Evolutionary conservation across 139 green algal species (phyloP), one percentile per base, ranked within the genome.

Genomic region (Diplosphaera chodatii): DNA sequence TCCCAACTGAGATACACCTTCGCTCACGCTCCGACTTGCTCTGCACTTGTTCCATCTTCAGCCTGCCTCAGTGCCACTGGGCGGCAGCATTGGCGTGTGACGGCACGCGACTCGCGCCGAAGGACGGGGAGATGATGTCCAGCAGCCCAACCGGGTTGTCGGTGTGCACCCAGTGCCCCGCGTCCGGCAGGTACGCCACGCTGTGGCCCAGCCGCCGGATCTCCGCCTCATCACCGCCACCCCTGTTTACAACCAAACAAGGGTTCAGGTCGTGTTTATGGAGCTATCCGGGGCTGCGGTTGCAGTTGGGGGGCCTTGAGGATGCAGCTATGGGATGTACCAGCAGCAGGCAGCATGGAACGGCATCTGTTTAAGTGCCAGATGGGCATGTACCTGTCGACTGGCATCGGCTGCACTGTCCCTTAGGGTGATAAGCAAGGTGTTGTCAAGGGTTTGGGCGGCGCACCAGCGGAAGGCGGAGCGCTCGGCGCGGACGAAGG

Each of bases 161-260:
- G 1, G 85, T 84, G 74, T 96, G 91, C 72, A 97, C 91, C 89
- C 88, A 96, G 84, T 96, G 91, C 2, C 91, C 91, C 1, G 78
- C 65, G 40, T 90, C 69, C 21, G 40, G 76, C 74, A 97, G 84
- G 66, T 88, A 34, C 78, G 96, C 89, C 68, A 97, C 91, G 28
- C 55, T 21, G 65, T 95, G 87, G 25, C 90, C 90, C 22, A 83
- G 65, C 3, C 66, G 48, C 48, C 4, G 48, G 48, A 59, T 59
- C 48, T 59, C 48, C 48, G 48, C 48, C 48, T 59, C 48, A 25
- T 59, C 48, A n/a, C 48, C 48, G 48, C 48, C 48, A 18, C 48
- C 48, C 48, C 48, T 59, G 48, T 48, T 8, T 13, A 13, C 13
- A 21, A 8, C 8, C 10, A 48, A 8, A 48, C 37, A 13, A 21